A percentile compares a stretch with the other conserved stretches of the same genome.
These are phyloP conservation scores for Podospora fimiseda DNA, from an alignment of 495 filamentous ascomycete genomes.

Conservation along the genomic window DNA sequence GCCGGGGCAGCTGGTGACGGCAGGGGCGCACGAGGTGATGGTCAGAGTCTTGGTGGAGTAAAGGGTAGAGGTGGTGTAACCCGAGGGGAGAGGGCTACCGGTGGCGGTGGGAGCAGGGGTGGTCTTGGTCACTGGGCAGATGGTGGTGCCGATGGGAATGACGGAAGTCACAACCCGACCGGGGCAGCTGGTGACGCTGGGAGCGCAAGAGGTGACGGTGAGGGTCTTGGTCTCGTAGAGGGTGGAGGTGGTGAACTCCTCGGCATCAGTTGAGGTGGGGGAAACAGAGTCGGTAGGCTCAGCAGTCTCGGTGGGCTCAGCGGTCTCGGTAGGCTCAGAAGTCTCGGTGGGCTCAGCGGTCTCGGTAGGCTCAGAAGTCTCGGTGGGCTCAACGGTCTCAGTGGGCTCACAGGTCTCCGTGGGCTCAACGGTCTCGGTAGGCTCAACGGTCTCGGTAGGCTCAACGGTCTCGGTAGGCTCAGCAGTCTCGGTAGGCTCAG, in stretches of 20 bases:
- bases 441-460: neutral
- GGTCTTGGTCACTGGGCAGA: neutral
- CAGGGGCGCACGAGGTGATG: slow-evolving; percentile 51
- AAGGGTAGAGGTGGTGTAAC: slow-evolving; percentile 53
- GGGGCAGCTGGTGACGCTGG: neutral
- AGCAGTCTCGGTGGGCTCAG: slow-evolving; percentile 2
- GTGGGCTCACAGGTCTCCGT: neutral
- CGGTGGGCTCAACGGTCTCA: neutral
- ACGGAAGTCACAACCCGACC: slow-evolving; percentile 35
- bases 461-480: slow-evolving; percentile 3
- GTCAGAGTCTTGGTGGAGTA: slow-evolving; percentile 53
- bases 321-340: slow-evolving; percentile 54
- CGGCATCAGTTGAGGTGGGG: slow-evolving; percentile 1
- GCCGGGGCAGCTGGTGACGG: slow-evolving; percentile 56
- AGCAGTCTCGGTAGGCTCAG: neutral
- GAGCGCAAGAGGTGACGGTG: neutral
- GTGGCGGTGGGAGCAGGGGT: slow-evolving; percentile 44
- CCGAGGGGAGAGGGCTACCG: slow-evolving; percentile 7
- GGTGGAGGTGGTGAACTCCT: neutral
- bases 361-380: neutral
- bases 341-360: slow-evolving; percentile 35
- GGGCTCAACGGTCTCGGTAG: neutral
- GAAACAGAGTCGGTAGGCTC: too few relatives aligned
- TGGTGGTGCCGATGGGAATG: slow-evolving; percentile 30
- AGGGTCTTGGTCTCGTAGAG: neutral